Evolutionary conservation across 2,329 filamentous ascomycete genomes (phyloP), one percentile per base, ranked within the genome.

Genomic region (Fusarium sp.): DNA sequence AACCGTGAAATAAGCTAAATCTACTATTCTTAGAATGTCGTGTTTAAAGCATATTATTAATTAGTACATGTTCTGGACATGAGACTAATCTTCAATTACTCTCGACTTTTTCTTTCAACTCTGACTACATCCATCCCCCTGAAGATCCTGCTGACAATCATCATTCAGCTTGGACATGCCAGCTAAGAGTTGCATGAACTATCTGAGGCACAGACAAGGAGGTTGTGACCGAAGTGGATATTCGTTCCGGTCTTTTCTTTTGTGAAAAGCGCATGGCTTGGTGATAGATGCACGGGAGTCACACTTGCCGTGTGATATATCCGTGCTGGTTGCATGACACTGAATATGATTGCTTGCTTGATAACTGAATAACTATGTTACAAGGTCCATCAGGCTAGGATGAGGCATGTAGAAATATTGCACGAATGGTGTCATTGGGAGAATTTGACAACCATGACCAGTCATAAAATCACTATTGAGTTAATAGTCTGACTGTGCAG

Each of bases 181-280:
- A 57, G 42, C 49, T 43, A 48, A 48, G 49, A 46, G 42, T 37
- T 63, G 58, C 43, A 63, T 63, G 33, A 63, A 63, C 60, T 58
- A 46, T 61, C 23, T 33, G 25, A 50, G 39, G 31, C 45, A 64
- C 23, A 20, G n/a, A 23, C 52, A 63, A 29, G 45, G 59, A 61
- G 21, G 39, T 11, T 29, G n/a, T 46, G 52, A 10, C 40, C 25
- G 36, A 47, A 51, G 23, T 52, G 45, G 31, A 39, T 36, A 25
- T 21, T 51, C 20, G 39, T 58, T 23, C 60, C 52, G 43, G 23
- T 25, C 20, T 42, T 29, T 43, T 51, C 27, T 58, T 45, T 50
- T 47, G 20, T 23, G 20, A 46, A 58, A 58, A 37, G 20, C 27
- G 21, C 37, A 52, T 48, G 35, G 63, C n/a, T 43, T 36, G 14